Evolutionary conservation across 169 alveolate genomes (phyloP).

Genomic region (Plasmodium blacklocki): DNA sequence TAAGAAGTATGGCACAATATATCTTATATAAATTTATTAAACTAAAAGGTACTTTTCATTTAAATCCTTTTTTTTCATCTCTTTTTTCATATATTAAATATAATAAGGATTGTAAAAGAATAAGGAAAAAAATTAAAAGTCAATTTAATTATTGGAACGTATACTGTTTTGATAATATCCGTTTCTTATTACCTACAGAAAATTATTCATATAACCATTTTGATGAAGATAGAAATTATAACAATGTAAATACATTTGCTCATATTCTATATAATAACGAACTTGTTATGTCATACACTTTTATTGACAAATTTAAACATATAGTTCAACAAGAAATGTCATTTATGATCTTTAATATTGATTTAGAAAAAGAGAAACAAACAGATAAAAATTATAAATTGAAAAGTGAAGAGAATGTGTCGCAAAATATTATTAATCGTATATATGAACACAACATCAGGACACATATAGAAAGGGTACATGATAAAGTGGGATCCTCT

Average conservation of each 20-base stretch:
- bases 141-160: constrained; percentile 41
- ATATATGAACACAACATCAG: constrained; percentile 8
- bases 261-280: constrained; percentile 42
- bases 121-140: constrained; percentile 24
- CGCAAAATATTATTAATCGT: background rate
- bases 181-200: constrained; percentile 33
- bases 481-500: background rate
- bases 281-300: constrained; percentile 28
- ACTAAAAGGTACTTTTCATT: constrained; percentile 1
- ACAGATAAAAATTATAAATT: background rate
- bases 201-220: constrained; percentile 36
- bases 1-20: constrained; percentile 51
- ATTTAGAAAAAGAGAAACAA: constrained; percentile 21
- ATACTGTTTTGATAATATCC: constrained; percentile 18
- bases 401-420: background rate
- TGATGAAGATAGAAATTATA: constrained; percentile 44
- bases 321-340: constrained; percentile 62
- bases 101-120: constrained; percentile 65
- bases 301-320: constrained; percentile 24
- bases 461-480: background rate
- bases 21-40: constrained; percentile 32
- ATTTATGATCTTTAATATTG: constrained; percentile 21
- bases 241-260: constrained; percentile 22
- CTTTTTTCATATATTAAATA: constrained; percentile 38
- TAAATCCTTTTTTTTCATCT: constrained; percentile 24